These are phyloP conservation scores for Rhazya stricta DNA, from an alignment of 257 asterid genomes.

Conservation along the genomic window DNA sequence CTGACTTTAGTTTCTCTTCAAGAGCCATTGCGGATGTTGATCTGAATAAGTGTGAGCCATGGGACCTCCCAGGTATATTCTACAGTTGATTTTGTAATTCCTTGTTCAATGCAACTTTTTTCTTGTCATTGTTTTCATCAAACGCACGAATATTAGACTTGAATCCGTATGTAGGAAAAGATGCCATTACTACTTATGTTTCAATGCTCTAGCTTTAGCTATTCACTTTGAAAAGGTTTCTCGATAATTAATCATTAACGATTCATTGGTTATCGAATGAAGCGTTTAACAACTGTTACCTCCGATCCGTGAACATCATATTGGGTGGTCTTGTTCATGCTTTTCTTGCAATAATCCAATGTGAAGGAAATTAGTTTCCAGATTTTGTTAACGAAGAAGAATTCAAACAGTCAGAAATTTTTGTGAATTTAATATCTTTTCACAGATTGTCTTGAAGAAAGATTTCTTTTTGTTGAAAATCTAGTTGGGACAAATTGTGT, in stretches of 20 bases:
- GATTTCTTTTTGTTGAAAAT: background rate
- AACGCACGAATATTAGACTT: background rate
- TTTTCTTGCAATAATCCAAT: background rate
- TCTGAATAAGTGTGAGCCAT: constrained; percentile 76
- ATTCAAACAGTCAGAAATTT: background rate
- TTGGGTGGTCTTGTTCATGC: background rate
- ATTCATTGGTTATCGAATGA: background rate
- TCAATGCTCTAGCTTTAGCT: background rate
- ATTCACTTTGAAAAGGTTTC: background rate
- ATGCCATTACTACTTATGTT: too few relatives aligned
- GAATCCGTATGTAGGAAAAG: too few relatives aligned
- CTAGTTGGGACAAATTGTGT: constrained; percentile 5
- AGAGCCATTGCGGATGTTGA: constrained; percentile 66
- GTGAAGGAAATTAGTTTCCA: background rate
- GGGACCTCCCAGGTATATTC: constrained; percentile 88
- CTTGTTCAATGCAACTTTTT: background rate
- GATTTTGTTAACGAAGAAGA: background rate
- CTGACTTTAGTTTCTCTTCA: constrained; percentile 47
- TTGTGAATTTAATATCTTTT: background rate
- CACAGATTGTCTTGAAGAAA: too few relatives aligned
- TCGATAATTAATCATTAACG: background rate
- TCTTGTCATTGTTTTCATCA: constrained; percentile 1
- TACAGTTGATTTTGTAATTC: background rate
- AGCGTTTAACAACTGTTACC: background rate
- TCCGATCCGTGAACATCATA: background rate